Conservation (phyloP, 495 filamentous ascomycete species). For the Xylaria cubensis region DNA sequence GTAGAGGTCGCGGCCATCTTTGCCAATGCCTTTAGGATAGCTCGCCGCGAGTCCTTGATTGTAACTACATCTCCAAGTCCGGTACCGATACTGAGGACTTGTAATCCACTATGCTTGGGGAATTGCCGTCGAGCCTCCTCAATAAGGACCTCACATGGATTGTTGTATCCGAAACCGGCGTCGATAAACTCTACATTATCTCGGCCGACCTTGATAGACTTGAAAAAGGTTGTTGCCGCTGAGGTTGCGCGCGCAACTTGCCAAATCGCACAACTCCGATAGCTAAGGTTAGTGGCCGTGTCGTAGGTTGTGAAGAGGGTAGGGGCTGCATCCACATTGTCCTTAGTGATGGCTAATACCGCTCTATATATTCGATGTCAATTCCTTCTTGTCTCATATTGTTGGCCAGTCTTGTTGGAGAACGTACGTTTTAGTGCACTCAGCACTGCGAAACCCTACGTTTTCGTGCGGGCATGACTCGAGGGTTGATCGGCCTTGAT, state of each 20-base stretch:
- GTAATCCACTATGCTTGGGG: conserved; percentile 21
- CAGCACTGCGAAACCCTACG: not conserved
- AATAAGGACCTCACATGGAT: conserved; percentile 39
- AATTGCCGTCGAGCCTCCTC: conserved; percentile 31
- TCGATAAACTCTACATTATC: conserved; percentile 39
- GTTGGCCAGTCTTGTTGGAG: not conserved
- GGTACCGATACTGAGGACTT: conserved; percentile 42
- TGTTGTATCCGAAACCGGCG: conserved; percentile 41
- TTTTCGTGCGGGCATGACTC: conserved; percentile 25
- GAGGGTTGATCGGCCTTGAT: conserved; percentile 17
- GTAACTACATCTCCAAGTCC: conserved; percentile 28
- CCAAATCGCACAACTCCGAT: conserved; percentile 43
- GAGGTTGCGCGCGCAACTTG: conserved; percentile 51
- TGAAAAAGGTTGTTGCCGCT: conserved; percentile 50
- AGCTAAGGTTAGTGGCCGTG: conserved; percentile 12
- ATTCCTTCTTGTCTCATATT: not conserved
- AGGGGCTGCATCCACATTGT: conserved; percentile 21
- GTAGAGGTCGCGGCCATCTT: conserved; percentile 34
- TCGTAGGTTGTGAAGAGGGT: conserved; percentile 34
- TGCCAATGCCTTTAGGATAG: conserved; percentile 33
- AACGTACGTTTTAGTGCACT: conserved; percentile 31
- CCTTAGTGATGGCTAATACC: conserved; percentile 32
- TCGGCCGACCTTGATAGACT: conserved; percentile 40
- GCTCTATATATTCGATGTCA: conserved; percentile 25
- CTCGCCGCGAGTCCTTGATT: conserved; percentile 21